Conservation (phyloP, 2,329 filamentous ascomycete genomes). For the Hypocrella siamensis region DNA sequence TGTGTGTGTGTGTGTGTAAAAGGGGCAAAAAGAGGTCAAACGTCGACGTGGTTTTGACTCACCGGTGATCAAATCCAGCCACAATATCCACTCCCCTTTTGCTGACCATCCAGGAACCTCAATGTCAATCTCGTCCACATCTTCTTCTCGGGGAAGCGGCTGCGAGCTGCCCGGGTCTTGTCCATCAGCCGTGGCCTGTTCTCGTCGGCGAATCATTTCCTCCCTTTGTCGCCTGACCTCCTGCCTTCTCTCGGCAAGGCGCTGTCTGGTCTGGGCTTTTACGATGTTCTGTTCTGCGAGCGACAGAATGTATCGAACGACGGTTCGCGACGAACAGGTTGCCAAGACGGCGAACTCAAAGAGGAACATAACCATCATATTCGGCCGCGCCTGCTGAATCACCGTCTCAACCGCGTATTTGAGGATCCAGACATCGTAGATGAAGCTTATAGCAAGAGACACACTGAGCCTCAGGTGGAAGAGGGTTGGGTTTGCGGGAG, state of each 20-base stretch:
- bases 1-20: too few species aligned
- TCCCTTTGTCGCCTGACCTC: conserved; percentile 48
- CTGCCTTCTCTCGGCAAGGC: conserved; percentile 50
- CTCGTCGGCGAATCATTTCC: conserved; percentile 32
- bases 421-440: conserved; percentile 69
- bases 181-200: conserved; percentile 29
- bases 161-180: conserved; percentile 40
- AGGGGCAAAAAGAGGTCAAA: too few species aligned
- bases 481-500: conserved; percentile 70
- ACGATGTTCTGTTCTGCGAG: conserved; percentile 64
- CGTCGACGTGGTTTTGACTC: conserved; percentile 14
- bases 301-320: conserved; percentile 62
- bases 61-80: conserved; percentile 72
- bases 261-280: conserved; percentile 54
- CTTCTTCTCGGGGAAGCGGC: conserved; percentile 48
- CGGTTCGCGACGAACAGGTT: conserved; percentile 66
- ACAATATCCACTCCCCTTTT: conserved; percentile 85
- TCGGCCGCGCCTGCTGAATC: conserved; percentile 73
- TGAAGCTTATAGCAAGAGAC: conserved; percentile 63
- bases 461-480: conserved; percentile 74
- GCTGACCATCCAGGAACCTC: conserved; percentile 94
- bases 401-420: conserved; percentile 70
- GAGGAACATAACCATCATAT: conserved; percentile 99
- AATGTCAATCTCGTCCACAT: conserved; percentile 83
- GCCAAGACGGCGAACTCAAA: conserved; percentile 89